A percentile compares a stretch with the other conserved stretches of the same genome.
Evolutionary conservation across 208 protist genomes (phyloP).

Genomic region (Acanthamoeba triangularis): DNA sequence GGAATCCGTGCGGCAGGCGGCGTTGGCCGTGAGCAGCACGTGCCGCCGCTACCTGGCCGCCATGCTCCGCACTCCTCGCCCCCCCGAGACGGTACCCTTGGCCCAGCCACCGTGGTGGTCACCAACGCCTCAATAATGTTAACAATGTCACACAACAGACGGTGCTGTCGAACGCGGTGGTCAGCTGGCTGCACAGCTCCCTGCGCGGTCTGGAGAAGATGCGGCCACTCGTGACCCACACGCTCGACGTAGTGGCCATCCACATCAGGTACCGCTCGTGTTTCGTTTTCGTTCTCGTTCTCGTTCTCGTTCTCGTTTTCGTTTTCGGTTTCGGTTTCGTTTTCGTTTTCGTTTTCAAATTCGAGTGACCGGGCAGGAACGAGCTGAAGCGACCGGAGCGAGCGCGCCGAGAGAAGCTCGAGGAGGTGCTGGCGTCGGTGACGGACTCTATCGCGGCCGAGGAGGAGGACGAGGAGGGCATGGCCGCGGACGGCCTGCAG

Average conservation of each 20-base stretch:
- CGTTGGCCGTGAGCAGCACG: not conserved
- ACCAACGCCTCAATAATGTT: not conserved
- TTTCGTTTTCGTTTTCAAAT: not conserved
- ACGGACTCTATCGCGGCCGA: not conserved
- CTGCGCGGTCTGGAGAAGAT: not conserved
- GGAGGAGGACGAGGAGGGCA: not conserved
- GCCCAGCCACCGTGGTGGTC: not conserved
- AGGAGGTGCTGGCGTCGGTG: slow-evolving; percentile 3
- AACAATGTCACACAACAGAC: not conserved
- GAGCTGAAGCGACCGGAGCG: not conserved
- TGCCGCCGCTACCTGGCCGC: not conserved
- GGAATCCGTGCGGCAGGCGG: not conserved
- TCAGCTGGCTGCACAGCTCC: slow-evolving; percentile 40
- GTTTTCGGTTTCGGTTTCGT: not conserved
- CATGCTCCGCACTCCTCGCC: not conserved
- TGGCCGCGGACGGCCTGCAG: not conserved
- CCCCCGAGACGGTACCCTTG: not conserved
- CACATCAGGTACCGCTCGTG: slow-evolving; percentile 46
- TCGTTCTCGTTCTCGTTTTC: not conserved
- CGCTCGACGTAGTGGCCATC: slow-evolving; percentile 19
- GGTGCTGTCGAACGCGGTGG: not conserved
- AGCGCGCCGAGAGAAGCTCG: slow-evolving; percentile 17
- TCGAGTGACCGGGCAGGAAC: not conserved
- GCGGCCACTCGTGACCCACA: slow-evolving; percentile 15
- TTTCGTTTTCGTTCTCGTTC: not conserved